Evolutionary conservation across 495 filamentous ascomycete genomes (phyloP).

Genomic region (Neurospora sp.): DNA sequence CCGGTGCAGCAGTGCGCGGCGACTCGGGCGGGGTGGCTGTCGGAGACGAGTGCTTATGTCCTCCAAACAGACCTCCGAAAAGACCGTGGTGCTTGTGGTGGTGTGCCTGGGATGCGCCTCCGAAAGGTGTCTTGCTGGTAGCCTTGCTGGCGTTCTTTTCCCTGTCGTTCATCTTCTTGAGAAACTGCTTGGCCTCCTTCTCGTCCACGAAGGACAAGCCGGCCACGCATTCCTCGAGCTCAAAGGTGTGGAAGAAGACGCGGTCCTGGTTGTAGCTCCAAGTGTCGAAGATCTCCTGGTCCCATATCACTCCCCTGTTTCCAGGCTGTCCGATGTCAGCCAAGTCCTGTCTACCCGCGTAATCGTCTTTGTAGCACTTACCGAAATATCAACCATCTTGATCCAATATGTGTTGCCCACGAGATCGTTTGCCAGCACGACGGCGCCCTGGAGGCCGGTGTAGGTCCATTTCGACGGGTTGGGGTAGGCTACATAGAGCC

Average conservation of each 20-base stretch:
- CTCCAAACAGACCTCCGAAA: conserved; percentile 58
- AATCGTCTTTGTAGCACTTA: conserved; percentile 34
- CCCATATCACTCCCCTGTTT: conserved; percentile 88
- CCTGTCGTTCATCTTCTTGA: conserved; percentile 87
- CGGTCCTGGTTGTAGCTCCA: conserved; percentile 94
- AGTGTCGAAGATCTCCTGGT: conserved; percentile 92
- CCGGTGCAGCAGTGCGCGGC: conserved; percentile 34
- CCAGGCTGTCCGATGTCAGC: conserved; percentile 46
- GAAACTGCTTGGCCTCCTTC: conserved; percentile 89
- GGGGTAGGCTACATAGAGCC: conserved; percentile 89
- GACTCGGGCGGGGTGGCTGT: conserved; percentile 40
- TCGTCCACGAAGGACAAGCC: conserved; percentile 89
- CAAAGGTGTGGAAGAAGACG: conserved; percentile 94
- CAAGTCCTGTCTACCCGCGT: background rate
- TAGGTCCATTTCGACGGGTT: conserved; percentile 82
- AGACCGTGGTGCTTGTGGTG: conserved; percentile 34
- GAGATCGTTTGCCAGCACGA: conserved; percentile 86
- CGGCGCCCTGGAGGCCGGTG: conserved; percentile 86
- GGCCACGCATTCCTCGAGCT: conserved; percentile 81
- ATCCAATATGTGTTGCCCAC: conserved; percentile 95
- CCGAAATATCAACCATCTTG: conserved; percentile 92
- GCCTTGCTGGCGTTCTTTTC: conserved; percentile 89
- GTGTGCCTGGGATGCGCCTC: conserved; percentile 37
- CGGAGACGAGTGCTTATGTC: conserved; percentile 57
- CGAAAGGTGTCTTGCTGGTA: conserved; percentile 68